Evolutionary conservation across 129 eudicot genomes (phyloP).

Genomic region (Kitagawia praeruptora): DNA sequence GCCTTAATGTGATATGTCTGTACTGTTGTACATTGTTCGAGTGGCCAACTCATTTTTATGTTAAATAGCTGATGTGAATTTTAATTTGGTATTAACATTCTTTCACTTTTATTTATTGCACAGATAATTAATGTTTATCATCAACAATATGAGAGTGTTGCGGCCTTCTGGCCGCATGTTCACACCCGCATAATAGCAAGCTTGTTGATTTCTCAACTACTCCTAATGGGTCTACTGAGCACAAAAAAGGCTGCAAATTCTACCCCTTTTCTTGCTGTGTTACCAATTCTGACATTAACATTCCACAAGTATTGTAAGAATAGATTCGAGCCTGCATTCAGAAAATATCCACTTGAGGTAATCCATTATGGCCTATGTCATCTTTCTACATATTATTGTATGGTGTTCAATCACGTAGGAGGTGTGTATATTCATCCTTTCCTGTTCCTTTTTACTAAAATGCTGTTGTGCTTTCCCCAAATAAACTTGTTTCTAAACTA

Average conservation of each 20-base stretch:
- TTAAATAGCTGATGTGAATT: background rate
- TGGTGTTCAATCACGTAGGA: background rate
- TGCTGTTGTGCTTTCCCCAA: background rate
- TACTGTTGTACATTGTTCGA: background rate
- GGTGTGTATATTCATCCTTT: background rate
- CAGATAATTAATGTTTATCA: conserved; percentile 91
- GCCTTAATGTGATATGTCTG: background rate
- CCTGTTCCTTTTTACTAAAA: background rate
- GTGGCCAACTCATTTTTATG: background rate
- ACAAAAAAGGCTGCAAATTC: conserved; percentile 91
- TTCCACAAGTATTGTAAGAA: conserved; percentile 81
- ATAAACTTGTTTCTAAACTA: background rate
- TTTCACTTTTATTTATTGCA: background rate
- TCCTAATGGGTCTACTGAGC: conserved; percentile 75
- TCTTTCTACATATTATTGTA: background rate
- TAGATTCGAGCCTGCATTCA: conserved; percentile 91
- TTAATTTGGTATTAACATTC: background rate
- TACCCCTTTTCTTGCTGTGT: conserved; percentile 65
- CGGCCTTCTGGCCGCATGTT: conserved; percentile 98
- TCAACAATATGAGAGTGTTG: conserved; percentile 86
- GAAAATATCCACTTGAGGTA: conserved; percentile 94
- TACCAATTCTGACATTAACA: conserved; percentile 68
- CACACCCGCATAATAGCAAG: conserved; percentile 83
- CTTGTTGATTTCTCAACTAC: conserved; percentile 84
- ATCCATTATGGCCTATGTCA: conserved; percentile 3